A percentile compares a stretch with the other conserved stretches of the same genome.
Evolutionary conservation across 257 asterid species (phyloP).

Genomic region (Solanum lycopersicoides): DNA sequence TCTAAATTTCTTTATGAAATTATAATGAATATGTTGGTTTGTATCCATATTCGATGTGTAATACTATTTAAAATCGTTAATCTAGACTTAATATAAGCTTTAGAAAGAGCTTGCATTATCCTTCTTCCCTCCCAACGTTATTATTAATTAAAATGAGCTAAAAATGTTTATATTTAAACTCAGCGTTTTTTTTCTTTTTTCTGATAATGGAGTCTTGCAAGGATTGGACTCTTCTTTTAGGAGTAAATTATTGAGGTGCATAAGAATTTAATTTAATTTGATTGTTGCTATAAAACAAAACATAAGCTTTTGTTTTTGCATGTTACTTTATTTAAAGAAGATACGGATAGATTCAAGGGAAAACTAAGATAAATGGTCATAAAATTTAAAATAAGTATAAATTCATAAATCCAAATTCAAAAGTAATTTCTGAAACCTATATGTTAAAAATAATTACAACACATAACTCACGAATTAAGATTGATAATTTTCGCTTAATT

Average conservation of each 20-base stretch:
- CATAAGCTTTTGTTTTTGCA: neutral
- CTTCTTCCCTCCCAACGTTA: neutral
- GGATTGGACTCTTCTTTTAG: neutral
- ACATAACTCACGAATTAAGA: neutral
- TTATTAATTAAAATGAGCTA: neutral
- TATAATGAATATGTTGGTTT: neutral
- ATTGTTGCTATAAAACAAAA: neutral
- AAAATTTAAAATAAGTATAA: too few relatives aligned
- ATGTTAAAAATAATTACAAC: too few relatives aligned
- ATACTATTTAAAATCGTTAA: neutral
- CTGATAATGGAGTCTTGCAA: neutral
- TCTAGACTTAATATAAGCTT: neutral
- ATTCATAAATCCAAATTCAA: neutral
- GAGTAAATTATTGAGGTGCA: neutral
- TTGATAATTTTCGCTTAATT: neutral
- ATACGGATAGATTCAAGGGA: neutral
- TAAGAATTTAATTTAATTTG: neutral
- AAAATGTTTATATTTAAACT: neutral
- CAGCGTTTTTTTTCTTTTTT: neutral
- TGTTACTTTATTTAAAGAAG: neutral
- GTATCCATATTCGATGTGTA: neutral
- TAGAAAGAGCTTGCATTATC: neutral
- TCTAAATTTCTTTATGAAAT: too few relatives aligned
- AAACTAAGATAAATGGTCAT: neutral
- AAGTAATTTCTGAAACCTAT: neutral